These are phyloP conservation scores for Trapa bicornis DNA, from an alignment of 345 rosid genomes.

Conservation along the genomic window DNA sequence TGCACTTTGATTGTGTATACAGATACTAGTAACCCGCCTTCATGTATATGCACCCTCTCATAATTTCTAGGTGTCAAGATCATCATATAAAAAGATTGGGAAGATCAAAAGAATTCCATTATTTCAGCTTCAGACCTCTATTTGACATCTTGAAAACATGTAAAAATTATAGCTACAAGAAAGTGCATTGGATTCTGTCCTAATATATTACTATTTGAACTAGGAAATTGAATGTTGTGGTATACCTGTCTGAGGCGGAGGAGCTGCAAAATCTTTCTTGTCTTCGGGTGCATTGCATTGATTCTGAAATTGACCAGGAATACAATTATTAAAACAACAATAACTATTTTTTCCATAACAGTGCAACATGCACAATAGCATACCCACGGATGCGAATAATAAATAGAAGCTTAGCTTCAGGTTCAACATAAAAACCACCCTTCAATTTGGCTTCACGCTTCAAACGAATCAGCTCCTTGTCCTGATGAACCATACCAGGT, in stretches of 20 bases:
- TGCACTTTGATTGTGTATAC: not conserved
- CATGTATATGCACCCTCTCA: not conserved
- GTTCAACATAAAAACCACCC: conserved; percentile 66
- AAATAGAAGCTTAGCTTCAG: conserved; percentile 60
- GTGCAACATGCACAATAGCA: conserved; percentile 1
- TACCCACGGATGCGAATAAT: conserved; percentile 63
- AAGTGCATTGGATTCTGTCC: not conserved
- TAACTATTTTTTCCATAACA: not conserved
- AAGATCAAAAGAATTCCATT: not conserved
- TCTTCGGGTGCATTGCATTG: conserved; percentile 76
- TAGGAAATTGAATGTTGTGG: not conserved
- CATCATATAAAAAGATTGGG: not conserved
- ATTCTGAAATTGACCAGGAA: conserved; percentile 27
- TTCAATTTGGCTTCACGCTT: conserved; percentile 65
- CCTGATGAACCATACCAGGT: conserved; percentile 16
- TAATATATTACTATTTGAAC: not conserved
- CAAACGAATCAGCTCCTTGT: conserved; percentile 35
- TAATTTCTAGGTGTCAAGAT: not conserved
- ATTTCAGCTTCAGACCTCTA: not conserved
- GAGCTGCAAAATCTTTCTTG: conserved; percentile 58
- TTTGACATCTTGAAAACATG: not conserved
- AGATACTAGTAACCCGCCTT: not conserved
- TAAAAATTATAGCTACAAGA: no score
- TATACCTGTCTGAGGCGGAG: conserved; percentile 72
- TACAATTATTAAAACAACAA: not conserved